A percentile compares a stretch with the other conserved stretches of the same genome.
Conservation (phyloP, 1,284 basidiomycete species). For the Cutaneotrichosporon curvatum region DNA sequence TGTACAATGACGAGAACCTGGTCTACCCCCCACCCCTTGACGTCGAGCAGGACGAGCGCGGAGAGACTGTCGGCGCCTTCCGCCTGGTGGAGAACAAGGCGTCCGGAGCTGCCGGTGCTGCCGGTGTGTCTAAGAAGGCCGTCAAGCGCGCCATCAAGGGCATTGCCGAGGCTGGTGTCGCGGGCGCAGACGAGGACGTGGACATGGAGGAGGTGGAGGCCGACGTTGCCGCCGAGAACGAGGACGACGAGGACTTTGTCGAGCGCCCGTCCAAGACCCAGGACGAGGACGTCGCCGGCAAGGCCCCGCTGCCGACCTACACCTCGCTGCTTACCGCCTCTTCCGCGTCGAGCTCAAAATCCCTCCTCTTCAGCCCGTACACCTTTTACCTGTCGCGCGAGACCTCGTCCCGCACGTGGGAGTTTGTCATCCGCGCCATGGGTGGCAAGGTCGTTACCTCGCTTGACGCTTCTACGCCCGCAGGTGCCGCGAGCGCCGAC, state of each 20-base stretch:
- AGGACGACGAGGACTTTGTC: slow-evolving; percentile 47
- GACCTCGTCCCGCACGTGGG: slow-evolving; percentile 84
- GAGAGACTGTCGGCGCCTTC: slow-evolving; percentile 85
- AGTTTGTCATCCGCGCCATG: slow-evolving; percentile 88
- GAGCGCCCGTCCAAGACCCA: slow-evolving; percentile 55
- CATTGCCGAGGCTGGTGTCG: slow-evolving; percentile 34
- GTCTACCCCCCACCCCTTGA: slow-evolving; percentile 94
- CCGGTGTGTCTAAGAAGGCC: slow-evolving; percentile 39
- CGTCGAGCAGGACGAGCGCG: slow-evolving; percentile 71
- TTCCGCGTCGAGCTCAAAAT: slow-evolving; percentile 50
- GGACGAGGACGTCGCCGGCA: slow-evolving; percentile 47
- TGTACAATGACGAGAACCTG: slow-evolving; percentile 89
- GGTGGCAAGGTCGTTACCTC: slow-evolving; percentile 79
- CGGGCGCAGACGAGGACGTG: slow-evolving; percentile 31
- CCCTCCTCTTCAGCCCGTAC: slow-evolving; percentile 71
- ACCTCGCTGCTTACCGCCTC: slow-evolving; percentile 56
- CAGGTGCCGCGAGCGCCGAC: slow-evolving; percentile 51
- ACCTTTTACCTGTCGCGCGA: slow-evolving; percentile 94
- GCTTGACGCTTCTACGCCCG: slow-evolving; percentile 63
- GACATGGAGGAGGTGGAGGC: slow-evolving; percentile 39
- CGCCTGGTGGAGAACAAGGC: slow-evolving; percentile 59
- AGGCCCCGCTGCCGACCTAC: slow-evolving; percentile 64
- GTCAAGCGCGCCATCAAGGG: slow-evolving; percentile 52
- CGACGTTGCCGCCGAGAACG: slow-evolving; percentile 48
- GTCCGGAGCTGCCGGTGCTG: slow-evolving; percentile 27